Evolutionary conservation across 2,329 filamentous ascomycete genomes (phyloP), one percentile per base, ranked within the genome.

Genomic region (Fusarium dimerum): DNA sequence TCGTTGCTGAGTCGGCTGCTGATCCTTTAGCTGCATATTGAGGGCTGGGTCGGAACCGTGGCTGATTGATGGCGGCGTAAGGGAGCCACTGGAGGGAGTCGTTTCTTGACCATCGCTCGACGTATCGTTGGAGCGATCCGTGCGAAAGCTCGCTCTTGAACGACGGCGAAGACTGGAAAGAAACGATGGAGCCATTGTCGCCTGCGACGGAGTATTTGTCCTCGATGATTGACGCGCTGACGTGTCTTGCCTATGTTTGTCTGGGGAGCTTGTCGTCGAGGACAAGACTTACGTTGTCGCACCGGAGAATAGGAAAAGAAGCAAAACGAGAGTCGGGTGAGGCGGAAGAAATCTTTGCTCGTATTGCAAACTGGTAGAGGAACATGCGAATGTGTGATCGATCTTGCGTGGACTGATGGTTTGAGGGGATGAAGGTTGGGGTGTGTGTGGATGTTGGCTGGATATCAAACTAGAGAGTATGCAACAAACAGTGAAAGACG

Each of bases 11-110:
- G 52, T 45, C 38, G 53, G 57, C 20, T 56, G 52, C 48, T 65
- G 57, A 40, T 77, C 79, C 66, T 86, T 83, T 48, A 79, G 69
- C 60, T 87, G 82, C 40, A 88, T 75, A 66, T 88, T 60, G 29
- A 88, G 78, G 30, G 83, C 81, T 20, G 85, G 84, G 57, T 87
- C 82, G 52, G 87, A 86, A 53, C 84, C 81, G 43, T 84, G 81
- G 60, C 85, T 78, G 45, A 88, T 80, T n/a, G 87, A 89, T 1
- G 90, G 89, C 38, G 90, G 88, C 45, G 90, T 92, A 42, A 87
- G 76, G 45, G 87, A 87, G 64, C 86, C 90, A 67, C 81, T 88
- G 12, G 84, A 85, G 38, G 83, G 82, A 47, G 84, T 79, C 32
- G 82, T 84, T 62, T 79, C 81, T 62, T 83, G 79, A 66, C 79